Conservation (phyloP, 495 filamentous ascomycete genomes). For the Penicillium bovifimosum region DNA sequence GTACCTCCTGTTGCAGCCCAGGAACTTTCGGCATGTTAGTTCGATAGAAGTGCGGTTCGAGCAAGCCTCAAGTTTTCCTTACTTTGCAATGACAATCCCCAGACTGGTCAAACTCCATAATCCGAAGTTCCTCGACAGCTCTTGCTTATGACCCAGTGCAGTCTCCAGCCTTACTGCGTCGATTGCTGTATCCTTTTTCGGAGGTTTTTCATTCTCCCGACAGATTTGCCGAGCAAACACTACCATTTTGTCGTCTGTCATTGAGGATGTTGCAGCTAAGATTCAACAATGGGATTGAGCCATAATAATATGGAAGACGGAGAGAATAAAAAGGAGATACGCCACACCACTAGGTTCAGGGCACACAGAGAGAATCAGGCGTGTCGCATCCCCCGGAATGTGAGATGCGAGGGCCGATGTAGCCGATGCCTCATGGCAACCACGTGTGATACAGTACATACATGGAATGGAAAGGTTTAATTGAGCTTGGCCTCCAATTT, state of each 20-base stretch:
- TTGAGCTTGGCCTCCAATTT: constrained; percentile 6
- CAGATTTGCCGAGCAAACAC: constrained; percentile 1
- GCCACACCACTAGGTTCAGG: constrained; percentile 9
- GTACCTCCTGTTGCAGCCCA: constrained; percentile 43
- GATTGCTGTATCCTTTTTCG: constrained; percentile 18
- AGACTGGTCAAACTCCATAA: constrained; percentile 41
- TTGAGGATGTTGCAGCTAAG: not conserved
- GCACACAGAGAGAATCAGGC: constrained; percentile 3
- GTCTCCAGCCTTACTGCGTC: constrained; percentile 40
- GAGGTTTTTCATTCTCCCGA: constrained; percentile 5
- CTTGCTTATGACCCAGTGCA: constrained; percentile 43
- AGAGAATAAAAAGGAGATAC: not conserved
- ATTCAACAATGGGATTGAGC: not conserved
- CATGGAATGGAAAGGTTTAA: constrained; percentile 4
- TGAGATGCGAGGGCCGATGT: constrained; percentile 16
- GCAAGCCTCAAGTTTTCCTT: constrained; percentile 6
- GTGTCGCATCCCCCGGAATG: constrained; percentile 14
- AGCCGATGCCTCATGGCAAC: constrained; percentile 23
- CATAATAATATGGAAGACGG: not conserved
- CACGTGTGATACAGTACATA: constrained; percentile 17
- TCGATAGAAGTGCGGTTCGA: not conserved
- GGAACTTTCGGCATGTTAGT: constrained; percentile 25
- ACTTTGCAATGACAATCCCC: constrained; percentile 46
- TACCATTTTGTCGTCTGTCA: constrained; percentile 10
- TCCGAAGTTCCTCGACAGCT: constrained; percentile 36